A percentile compares a stretch with the other conserved stretches of the same genome.
Conservation (phyloP, 176 grass and related monocot species). For the Avena atlantica region DNA sequence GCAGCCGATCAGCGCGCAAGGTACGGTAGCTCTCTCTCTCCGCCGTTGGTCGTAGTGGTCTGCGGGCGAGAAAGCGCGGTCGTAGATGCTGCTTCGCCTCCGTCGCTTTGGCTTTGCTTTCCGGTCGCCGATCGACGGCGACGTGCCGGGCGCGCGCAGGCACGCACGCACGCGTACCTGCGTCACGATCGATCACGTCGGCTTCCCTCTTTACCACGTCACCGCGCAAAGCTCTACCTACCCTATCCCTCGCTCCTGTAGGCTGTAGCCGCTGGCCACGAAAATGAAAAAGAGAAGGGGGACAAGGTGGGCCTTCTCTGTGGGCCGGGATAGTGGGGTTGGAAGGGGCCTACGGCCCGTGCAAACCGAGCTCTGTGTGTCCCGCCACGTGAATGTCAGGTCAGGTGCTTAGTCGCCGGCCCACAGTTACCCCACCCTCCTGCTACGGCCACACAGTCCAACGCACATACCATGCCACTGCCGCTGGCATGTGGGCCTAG, state of each 20-base stretch:
- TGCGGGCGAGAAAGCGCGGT: neutral
- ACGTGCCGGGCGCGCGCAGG: conserved; percentile 3
- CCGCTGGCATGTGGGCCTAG: conserved; percentile 21
- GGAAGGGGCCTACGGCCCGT: conserved; percentile 40
- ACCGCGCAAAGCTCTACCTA: conserved; percentile 9
- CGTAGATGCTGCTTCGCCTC: conserved; percentile 17
- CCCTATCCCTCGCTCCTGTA: neutral
- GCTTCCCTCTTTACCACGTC: conserved; percentile 20
- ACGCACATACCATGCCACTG: neutral
- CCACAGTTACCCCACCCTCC: neutral
- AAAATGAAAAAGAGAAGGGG: neutral
- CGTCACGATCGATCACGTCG: conserved; percentile 20
- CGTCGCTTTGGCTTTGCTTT: neutral
- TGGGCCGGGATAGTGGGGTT: conserved; percentile 13
- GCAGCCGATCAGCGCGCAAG: conserved; percentile 43
- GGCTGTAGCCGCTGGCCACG: neutral
- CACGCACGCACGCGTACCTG: neutral
- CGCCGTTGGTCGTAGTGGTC: neutral
- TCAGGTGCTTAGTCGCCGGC: conserved; percentile 44
- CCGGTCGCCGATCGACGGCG: conserved; percentile 10
- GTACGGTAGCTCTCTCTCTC: neutral
- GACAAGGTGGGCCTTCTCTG: neutral
- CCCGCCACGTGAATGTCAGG: conserved; percentile 45
- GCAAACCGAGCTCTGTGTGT: conserved; percentile 3
- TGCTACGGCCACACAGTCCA: conserved; percentile 7